These are phyloP conservation scores for Gracilaria domingensis DNA, from an alignment of 23 red algal genomes.

Conservation along the genomic window DNA sequence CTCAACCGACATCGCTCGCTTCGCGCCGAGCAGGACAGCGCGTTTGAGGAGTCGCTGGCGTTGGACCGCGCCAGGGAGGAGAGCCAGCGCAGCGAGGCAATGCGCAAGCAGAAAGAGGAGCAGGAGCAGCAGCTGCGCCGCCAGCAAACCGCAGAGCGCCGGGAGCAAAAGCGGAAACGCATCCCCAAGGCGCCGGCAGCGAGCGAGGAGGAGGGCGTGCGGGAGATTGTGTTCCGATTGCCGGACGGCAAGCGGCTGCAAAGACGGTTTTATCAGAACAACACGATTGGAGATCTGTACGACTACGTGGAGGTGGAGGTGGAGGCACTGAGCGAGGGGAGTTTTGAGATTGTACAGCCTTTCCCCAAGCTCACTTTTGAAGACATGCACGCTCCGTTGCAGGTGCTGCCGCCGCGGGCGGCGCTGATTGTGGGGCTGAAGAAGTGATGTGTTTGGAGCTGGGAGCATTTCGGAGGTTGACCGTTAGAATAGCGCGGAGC, in stretches of 20 bases:
- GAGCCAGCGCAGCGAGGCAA: slow-evolving; percentile 33
- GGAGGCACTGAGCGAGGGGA: slow-evolving; percentile 41
- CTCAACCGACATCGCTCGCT: slow-evolving; percentile 46
- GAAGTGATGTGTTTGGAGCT: background rate
- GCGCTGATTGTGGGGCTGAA: slow-evolving; percentile 63
- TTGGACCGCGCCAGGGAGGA: slow-evolving; percentile 65
- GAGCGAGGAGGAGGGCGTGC: slow-evolving; percentile 14
- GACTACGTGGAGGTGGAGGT: slow-evolving; percentile 50
- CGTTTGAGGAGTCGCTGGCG: slow-evolving; percentile 55
- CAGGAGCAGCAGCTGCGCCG: slow-evolving; percentile 10
- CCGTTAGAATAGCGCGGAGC: no score
- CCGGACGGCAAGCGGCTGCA: slow-evolving; percentile 61
- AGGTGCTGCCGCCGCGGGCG: slow-evolving; percentile 32
- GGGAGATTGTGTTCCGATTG: slow-evolving; percentile 52
- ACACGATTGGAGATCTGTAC: slow-evolving; percentile 62
- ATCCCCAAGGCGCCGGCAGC: slow-evolving; percentile 19
- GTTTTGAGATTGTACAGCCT: slow-evolving; percentile 49
- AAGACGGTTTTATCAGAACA: slow-evolving; percentile 33
- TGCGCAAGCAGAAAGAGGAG: slow-evolving; percentile 22
- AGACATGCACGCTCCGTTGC: slow-evolving; percentile 41
- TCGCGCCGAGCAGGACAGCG: slow-evolving; percentile 53
- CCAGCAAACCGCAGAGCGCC: background rate
- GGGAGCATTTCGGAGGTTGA: background rate
- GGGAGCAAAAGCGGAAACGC: slow-evolving; percentile 49
- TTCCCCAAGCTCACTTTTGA: slow-evolving; percentile 61